Conservation (phyloP, 352 stramenopile species). For the Globisporangium perplexum region DNA sequence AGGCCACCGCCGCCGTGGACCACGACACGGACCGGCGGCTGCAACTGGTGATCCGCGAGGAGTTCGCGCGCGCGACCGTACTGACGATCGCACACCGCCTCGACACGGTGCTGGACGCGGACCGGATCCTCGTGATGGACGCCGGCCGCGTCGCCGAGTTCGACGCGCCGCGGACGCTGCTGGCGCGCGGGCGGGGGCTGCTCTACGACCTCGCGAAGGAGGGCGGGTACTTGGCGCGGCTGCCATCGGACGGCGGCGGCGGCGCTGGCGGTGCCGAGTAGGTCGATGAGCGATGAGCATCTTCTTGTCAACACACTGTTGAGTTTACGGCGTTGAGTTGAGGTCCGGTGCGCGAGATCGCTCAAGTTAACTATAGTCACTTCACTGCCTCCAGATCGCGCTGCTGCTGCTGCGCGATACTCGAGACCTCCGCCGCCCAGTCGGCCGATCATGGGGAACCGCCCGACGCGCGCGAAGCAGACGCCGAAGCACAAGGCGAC, state of each 20-base stretch:
- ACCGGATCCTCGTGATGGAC: constrained; percentile 96
- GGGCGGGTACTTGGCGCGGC: constrained; percentile 33
- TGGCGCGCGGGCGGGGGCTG: constrained; percentile 22
- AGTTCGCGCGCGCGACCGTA: constrained; percentile 91
- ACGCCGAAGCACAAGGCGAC: neutral
- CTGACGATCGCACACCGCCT: constrained; percentile 96
- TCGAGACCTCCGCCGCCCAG: too few relatives aligned
- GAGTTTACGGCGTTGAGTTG: too few relatives aligned
- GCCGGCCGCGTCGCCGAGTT: constrained; percentile 86
- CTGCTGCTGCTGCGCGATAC: too few relatives aligned
- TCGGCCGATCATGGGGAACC: constrained; percentile 8
- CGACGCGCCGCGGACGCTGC: constrained; percentile 69
- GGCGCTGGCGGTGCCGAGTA: neutral
- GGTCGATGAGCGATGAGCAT: neutral
- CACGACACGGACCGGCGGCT: constrained; percentile 70
- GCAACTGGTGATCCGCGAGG: constrained; percentile 74
- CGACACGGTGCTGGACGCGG: constrained; percentile 96
- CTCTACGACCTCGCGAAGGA: constrained; percentile 38
- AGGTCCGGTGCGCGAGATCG: too few relatives aligned
- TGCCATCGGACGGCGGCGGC: too few relatives aligned
- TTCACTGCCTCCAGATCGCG: too few relatives aligned
- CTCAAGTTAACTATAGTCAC: too few relatives aligned
- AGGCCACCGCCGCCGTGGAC: constrained; percentile 76
- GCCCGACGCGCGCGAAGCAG: constrained; percentile 1
- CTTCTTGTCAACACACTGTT: too few relatives aligned